Evolutionary conservation across 75 land plant species (phyloP).

Genomic region (Cryptomeria japonica): DNA sequence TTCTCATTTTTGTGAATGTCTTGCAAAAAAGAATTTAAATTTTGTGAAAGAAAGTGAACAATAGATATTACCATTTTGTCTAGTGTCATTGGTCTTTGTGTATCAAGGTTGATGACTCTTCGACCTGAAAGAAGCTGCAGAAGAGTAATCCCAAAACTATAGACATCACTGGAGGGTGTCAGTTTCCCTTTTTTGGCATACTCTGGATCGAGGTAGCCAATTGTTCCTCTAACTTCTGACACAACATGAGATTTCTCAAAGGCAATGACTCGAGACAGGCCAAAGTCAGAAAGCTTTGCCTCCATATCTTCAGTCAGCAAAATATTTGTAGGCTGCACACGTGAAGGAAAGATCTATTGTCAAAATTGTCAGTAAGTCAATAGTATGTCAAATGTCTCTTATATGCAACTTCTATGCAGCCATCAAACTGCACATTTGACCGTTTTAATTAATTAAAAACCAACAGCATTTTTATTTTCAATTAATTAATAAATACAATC

Average conservation of each 20-base stretch:
- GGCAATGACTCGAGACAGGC: constrained; percentile 59
- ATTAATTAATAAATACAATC: no score
- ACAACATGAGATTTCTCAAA: constrained; percentile 48
- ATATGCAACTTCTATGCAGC: no score
- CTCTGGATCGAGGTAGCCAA: constrained; percentile 82
- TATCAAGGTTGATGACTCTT: constrained; percentile 46
- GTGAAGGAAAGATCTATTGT: not conserved
- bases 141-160: constrained; percentile 79
- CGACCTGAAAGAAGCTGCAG: constrained; percentile 66
- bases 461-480: no score
- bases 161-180: constrained; percentile 63
- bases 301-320: constrained; percentile 39
- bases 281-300: constrained; percentile 77
- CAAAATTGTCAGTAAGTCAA: not conserved
- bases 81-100: constrained; percentile 35
- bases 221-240: constrained; percentile 74
- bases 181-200: constrained; percentile 48
- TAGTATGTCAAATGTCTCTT: not conserved
- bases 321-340: constrained; percentile 64
- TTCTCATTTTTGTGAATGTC: not conserved
- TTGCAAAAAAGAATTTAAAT: not conserved
- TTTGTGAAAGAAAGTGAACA: not conserved
- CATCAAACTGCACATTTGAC: no score
- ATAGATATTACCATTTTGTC: constrained; percentile 29
- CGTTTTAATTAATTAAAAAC: no score